Percentiles rank a stretch among this genome's conserved stretches.
These are phyloP conservation scores for Pyricularia grisea DNA, from an alignment of 2,329 filamentous ascomycete species.

Conservation along the genomic window DNA sequence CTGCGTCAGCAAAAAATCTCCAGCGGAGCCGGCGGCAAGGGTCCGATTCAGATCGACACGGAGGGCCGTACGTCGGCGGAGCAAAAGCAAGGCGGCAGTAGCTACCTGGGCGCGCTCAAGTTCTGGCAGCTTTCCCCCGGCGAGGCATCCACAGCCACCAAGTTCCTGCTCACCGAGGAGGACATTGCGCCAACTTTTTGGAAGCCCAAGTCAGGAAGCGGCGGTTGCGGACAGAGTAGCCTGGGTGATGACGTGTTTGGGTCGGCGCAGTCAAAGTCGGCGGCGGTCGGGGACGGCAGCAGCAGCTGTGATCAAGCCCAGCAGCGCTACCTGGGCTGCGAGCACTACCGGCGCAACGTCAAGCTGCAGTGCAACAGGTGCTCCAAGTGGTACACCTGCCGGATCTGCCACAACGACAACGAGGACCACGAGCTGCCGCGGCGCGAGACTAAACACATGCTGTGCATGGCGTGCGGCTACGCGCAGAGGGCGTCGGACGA, in stretches of 20 bases:
- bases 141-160: conserved; percentile 28
- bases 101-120: conserved; percentile 43
- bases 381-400: conserved; percentile 86
- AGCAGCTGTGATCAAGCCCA: conserved; percentile 17
- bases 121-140: conserved; percentile 45
- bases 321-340: conserved; percentile 59
- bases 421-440: conserved; percentile 75
- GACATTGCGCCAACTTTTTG: conserved; percentile 62
- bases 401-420: conserved; percentile 81
- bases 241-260: background rate
- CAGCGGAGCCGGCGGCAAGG: background rate
- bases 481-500: conserved; percentile 73
- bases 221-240: conserved; percentile 7
- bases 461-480: conserved; percentile 90
- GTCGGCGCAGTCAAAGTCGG: background rate
- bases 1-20: conserved; percentile 18
- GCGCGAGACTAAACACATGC: conserved; percentile 84
- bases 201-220: conserved; percentile 17
- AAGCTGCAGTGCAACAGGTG: conserved; percentile 91
- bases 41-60: background rate
- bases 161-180: conserved; percentile 43
- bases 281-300: conserved; percentile 7
- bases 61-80: conserved; percentile 19
- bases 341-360: conserved; percentile 91
- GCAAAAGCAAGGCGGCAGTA: conserved; percentile 23